Evolutionary conservation across 495 filamentous ascomycete genomes (phyloP).

Genomic region (Neohortaea acidophila): DNA sequence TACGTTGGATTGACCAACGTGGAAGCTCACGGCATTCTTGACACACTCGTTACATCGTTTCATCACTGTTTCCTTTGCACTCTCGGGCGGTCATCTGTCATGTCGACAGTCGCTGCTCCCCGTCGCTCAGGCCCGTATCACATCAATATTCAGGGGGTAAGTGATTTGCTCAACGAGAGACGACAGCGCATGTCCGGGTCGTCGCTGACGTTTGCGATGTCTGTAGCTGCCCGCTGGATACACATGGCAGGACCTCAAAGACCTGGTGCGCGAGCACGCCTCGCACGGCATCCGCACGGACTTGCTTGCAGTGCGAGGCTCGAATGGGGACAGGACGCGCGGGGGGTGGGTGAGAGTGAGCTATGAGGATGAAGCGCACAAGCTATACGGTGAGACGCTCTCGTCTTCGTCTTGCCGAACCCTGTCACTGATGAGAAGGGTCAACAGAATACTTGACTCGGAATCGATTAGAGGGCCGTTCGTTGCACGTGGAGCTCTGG

Average conservation of each 20-base stretch:
- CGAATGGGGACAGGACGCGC: too few species aligned
- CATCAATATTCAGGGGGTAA: too few species aligned
- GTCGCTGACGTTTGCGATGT: too few species aligned
- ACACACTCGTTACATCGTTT: too few species aligned
- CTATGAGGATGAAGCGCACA: constrained; percentile 5
- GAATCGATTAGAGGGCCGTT: neutral
- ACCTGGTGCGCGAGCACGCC: constrained; percentile 8
- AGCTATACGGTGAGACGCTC: constrained; percentile 8
- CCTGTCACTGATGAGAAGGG: neutral
- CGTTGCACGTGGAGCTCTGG: constrained; percentile 9
- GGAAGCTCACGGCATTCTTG: too few species aligned
- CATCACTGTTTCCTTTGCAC: too few species aligned
- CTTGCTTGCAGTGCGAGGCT: neutral
- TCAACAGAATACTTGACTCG: constrained; percentile 3
- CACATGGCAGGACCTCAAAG: constrained; percentile 17
- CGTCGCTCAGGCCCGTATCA: too few species aligned
- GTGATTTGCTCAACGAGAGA: too few species aligned
- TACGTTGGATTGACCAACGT: too few species aligned
- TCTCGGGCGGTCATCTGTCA: too few species aligned
- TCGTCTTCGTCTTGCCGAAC: neutral
- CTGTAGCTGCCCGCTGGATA: constrained; percentile 8
- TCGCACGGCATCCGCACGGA: constrained; percentile 9
- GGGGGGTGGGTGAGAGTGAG: neutral
- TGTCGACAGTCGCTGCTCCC: too few species aligned
- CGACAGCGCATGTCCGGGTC: too few species aligned